phyloP scores from a whole-genome alignment of 2,329 filamentous ascomycete genomes.

The Fusarium stilboides region DNA sequence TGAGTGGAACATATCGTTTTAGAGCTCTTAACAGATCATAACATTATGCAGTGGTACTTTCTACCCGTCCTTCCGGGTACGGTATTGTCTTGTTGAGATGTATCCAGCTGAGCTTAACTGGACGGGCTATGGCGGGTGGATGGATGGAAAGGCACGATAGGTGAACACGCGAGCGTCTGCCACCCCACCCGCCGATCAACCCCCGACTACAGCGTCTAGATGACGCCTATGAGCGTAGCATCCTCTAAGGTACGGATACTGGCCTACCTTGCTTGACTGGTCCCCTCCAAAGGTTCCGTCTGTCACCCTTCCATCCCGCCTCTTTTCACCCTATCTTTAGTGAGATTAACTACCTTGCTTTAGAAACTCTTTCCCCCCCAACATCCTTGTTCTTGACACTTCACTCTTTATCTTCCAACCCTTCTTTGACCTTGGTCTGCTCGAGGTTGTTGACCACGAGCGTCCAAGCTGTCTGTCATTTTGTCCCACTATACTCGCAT shows the following conservation, averaged over 20 bases:
- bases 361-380: constrained; percentile 15
- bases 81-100: constrained; percentile 19
- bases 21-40: constrained; percentile 22
- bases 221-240: constrained; percentile 44
- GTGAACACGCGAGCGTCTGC: constrained; percentile 41
- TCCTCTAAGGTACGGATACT: constrained; percentile 39
- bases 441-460: constrained; percentile 21
- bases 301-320: constrained; percentile 21
- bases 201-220: constrained; percentile 40
- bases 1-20: constrained; percentile 34
- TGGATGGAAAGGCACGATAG: constrained; percentile 20
- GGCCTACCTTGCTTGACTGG: constrained; percentile 35
- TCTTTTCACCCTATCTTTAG: constrained; percentile 34
- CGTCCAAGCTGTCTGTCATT: constrained; percentile 6
- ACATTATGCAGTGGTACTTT: constrained; percentile 15
- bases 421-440: constrained; percentile 13
- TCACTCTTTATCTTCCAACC: constrained; percentile 7
- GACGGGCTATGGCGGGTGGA: constrained; percentile 25
- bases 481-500: constrained; percentile 29
- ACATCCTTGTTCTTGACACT: constrained; percentile 17
- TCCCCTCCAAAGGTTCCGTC: constrained; percentile 24
- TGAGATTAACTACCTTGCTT: constrained; percentile 7
- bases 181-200: constrained; percentile 42
- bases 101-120: constrained; percentile 40
- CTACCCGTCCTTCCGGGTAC: constrained; percentile 15